Conservation (phyloP, 495 filamentous ascomycete genomes). For the Penicillium turbatum region DNA sequence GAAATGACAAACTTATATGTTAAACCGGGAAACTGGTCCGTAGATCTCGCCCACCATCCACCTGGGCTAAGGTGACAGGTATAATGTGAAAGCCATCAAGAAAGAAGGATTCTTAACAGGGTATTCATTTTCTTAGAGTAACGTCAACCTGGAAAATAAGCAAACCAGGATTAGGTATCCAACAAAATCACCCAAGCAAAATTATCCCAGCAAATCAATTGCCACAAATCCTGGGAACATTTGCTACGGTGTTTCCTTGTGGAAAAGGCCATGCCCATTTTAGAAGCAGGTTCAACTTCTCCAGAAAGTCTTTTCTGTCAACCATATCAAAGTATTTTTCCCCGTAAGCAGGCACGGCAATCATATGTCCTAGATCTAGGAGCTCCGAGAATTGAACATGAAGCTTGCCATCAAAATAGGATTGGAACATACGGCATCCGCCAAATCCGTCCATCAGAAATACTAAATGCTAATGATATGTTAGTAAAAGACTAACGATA, state of each 20-base stretch:
- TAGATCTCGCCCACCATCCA: not conserved
- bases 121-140: slow-evolving; percentile 1
- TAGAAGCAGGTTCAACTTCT: slow-evolving; percentile 4
- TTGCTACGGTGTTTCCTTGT: slow-evolving; percentile 4
- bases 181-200: too few relatives aligned
- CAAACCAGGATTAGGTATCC: too few relatives aligned
- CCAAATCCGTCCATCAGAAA: not conserved
- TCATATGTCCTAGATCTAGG: slow-evolving; percentile 5
- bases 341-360: not conserved
- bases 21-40: not conserved
- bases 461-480: slow-evolving; percentile 1
- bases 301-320: slow-evolving; percentile 2
- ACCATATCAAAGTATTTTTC: slow-evolving; percentile 1
- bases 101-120: not conserved
- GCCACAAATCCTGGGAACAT: not conserved
- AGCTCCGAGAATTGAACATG: slow-evolving; percentile 2
- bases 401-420: slow-evolving; percentile 6
- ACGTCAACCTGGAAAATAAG: not conserved
- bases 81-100: not conserved
- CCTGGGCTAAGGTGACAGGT: not conserved
- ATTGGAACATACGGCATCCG: slow-evolving; percentile 1
- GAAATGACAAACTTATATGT: slow-evolving; percentile 2
- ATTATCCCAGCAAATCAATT: not conserved
- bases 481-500: not conserved
- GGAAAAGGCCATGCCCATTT: not conserved